These are phyloP conservation scores for Tricholoma flavovirens DNA, from an alignment of 768 basidiomycete genomes.

Conservation along the genomic window DNA sequence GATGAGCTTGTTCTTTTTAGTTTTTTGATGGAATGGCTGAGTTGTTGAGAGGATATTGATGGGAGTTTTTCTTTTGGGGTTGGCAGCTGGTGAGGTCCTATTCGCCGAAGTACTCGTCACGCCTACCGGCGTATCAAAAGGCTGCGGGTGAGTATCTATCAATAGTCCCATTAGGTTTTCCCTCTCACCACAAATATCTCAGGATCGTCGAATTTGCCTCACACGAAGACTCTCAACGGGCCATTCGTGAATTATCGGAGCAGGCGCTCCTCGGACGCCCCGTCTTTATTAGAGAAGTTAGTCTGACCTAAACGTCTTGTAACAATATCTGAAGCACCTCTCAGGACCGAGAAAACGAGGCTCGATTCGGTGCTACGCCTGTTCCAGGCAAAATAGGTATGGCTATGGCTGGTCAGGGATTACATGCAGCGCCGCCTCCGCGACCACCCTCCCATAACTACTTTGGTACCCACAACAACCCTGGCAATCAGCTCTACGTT, in stretches of 20 bases:
- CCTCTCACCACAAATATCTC: not conserved
- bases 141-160: constrained; percentile 81
- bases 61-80: constrained; percentile 86
- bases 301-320: constrained; percentile 1
- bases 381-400: constrained; percentile 95
- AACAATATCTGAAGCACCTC: not conserved
- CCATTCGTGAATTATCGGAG: constrained; percentile 89
- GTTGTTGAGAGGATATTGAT: constrained; percentile 86
- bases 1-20: constrained; percentile 31
- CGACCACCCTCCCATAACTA: constrained; percentile 78
- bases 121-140: constrained; percentile 94
- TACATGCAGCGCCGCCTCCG: constrained; percentile 74
- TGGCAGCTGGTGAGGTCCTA: constrained; percentile 98
- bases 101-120: constrained; percentile 99
- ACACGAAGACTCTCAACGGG: constrained; percentile 83
- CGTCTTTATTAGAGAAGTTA: constrained; percentile 94
- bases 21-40: constrained; percentile 48
- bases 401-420: constrained; percentile 91
- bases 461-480: constrained; percentile 54
- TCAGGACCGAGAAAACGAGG: constrained; percentile 94
- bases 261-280: constrained; percentile 86
- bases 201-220: constrained; percentile 95
- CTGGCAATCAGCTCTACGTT: constrained; percentile 91
- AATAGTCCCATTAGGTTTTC: constrained; percentile 8
- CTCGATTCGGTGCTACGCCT: constrained; percentile 92